Base-by-base conservation (phyloP, 2,329 filamentous ascomycete species). In the Geosmithia morbida region DNA sequence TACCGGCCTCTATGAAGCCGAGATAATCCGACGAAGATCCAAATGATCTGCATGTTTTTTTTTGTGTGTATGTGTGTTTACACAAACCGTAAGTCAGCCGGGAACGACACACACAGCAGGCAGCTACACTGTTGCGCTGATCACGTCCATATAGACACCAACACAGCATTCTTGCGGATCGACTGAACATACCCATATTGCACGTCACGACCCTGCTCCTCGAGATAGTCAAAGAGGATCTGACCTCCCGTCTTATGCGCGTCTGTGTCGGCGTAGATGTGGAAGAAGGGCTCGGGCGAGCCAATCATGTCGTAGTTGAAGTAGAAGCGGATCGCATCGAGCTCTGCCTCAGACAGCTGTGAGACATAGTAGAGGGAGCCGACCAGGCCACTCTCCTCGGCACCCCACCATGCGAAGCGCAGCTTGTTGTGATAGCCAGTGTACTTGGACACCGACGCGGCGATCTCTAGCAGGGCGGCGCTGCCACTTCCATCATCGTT, bases 291-390 rank as follows among this genome's bases (percentile, higher is more conserved):
- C n/a, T 57, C 54, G 3, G 60, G 59, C 16, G 66, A 70, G n/a
- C 64, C 68, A 48, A 84, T 80, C 81, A 85, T 85, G 61, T 85
- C 81, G 55, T 81, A 83, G 65, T 85, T 81, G 58, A 83, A 74
- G 65, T 83, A 81, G 30, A 83, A 75, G 2, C 72, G 69, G 55
- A 85, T 77, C 60, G 77, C 79, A 50, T 74, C 65, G 0, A 61
- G 60, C 43, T 69, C 65, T 2, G 57, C 55, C 19, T 59, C 54
- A 11, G 59, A 55, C 26, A 70, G 60, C 7, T 58, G 56, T 14
- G 56, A 49, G 1, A 59, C 63, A 49, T 69, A 70, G 57, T 67
- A 59, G 18, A 63, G 54, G 6, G 67, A 69, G n/a, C 68, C 69
- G 44, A 67, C 51, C 16, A 70, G 58, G n/a, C 67, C 67, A 39